Conservation (phyloP, 2,329 filamentous ascomycete species). For the Clarireedia paspali region DNA sequence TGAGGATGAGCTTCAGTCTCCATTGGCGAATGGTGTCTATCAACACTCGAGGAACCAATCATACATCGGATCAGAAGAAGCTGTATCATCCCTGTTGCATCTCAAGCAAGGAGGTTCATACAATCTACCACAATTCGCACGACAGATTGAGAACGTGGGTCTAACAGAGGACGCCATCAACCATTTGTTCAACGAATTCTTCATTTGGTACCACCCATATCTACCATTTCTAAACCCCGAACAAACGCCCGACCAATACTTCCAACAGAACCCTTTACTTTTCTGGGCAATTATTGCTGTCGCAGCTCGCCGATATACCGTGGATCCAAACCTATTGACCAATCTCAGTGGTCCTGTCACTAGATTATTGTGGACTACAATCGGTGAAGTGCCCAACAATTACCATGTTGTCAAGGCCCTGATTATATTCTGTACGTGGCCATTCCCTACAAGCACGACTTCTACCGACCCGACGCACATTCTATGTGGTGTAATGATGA, state of each 20-base stretch:
- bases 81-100: slow-evolving; percentile 57
- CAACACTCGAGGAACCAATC: slow-evolving; percentile 49
- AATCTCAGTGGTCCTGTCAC: slow-evolving; percentile 62
- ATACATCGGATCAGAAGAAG: slow-evolving; percentile 61
- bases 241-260: slow-evolving; percentile 64
- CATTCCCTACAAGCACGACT: slow-evolving; percentile 72
- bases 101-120: slow-evolving; percentile 57
- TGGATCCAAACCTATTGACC: slow-evolving; percentile 52
- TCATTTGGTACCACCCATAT: slow-evolving; percentile 68
- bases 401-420: slow-evolving; percentile 77
- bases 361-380: slow-evolving; percentile 67
- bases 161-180: slow-evolving; percentile 55
- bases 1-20: slow-evolving; percentile 51
- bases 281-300: slow-evolving; percentile 81
- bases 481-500: slow-evolving; percentile 77
- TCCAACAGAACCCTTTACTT: slow-evolving; percentile 68
- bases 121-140: slow-evolving; percentile 23
- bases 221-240: slow-evolving; percentile 64
- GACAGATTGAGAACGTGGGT: slow-evolving; percentile 51
- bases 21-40: slow-evolving; percentile 48
- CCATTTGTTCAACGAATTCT: slow-evolving; percentile 67
- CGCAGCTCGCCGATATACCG: slow-evolving; percentile 61
- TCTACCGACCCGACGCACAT: slow-evolving; percentile 73
- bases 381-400: slow-evolving; percentile 68
- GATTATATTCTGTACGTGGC: slow-evolving; percentile 75